phyloP scores from a whole-genome alignment of 371 early-diverging fungal genomes.

The Thermomucor indicae-seudaticae region DNA sequence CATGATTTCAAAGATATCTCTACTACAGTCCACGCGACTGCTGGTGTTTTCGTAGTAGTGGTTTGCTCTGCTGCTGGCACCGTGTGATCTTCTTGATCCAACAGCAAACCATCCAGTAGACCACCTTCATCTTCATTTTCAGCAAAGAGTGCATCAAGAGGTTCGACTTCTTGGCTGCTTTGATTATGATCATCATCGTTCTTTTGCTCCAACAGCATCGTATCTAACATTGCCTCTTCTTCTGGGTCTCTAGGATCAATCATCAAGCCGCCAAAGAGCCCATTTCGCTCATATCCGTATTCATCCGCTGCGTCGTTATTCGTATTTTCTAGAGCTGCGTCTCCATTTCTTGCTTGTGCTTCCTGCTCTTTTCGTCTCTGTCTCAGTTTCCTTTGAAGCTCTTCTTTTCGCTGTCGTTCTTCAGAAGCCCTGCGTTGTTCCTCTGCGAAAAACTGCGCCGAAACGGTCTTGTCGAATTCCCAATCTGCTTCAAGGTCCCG shows the following conservation, averaged over 20 bases:
- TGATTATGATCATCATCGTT: too few species aligned
- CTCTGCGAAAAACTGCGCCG: constrained; percentile 23
- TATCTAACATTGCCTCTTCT: too few species aligned
- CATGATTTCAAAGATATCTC: constrained; percentile 30
- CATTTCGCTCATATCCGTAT: constrained; percentile 2
- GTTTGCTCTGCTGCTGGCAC: not conserved
- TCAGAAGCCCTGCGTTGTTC: constrained; percentile 21
- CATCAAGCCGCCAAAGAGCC: constrained; percentile 16
- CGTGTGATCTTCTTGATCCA: constrained; percentile 3
- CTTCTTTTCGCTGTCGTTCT: constrained; percentile 16
- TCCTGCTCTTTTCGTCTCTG: constrained; percentile 20
- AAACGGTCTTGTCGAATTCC: constrained; percentile 41
- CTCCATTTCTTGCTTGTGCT: not conserved
- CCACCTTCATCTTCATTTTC: constrained; percentile 21
- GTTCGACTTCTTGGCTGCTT: too few species aligned
- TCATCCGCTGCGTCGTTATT: constrained; percentile 4
- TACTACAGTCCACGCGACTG: constrained; percentile 7
- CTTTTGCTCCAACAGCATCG: too few species aligned
- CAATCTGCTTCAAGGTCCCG: constrained; percentile 45
- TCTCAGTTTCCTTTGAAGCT: constrained; percentile 18
- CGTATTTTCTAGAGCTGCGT: not conserved
- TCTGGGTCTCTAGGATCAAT: too few species aligned
- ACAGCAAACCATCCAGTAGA: not conserved
- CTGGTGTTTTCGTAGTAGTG: too few species aligned
- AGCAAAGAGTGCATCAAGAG: too few species aligned